Evolutionary conservation across 2,329 filamentous ascomycete species (phyloP).

Genomic region (Phoma sp.): DNA sequence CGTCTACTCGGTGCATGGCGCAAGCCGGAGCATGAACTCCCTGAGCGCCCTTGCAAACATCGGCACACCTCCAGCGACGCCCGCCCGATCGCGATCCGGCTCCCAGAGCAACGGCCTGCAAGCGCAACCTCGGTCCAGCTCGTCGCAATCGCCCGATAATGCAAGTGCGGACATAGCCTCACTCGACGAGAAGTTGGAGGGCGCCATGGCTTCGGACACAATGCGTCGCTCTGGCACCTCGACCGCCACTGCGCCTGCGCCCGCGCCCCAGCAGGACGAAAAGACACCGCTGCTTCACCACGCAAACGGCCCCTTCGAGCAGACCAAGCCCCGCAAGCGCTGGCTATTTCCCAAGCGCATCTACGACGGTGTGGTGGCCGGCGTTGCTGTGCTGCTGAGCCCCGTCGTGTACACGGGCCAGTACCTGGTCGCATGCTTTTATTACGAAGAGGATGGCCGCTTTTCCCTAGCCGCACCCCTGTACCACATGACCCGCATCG

Average conservation of each 20-base stretch:
- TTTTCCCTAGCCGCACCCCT: slow-evolving; percentile 81
- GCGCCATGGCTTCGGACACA: slow-evolving; percentile 35
- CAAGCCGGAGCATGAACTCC: slow-evolving; percentile 83
- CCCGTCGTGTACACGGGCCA: slow-evolving; percentile 80
- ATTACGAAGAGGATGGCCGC: slow-evolving; percentile 77
- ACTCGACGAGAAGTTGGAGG: slow-evolving; percentile 36
- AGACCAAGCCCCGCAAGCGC: slow-evolving; percentile 46
- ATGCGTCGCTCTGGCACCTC: slow-evolving; percentile 26
- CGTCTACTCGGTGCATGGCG: slow-evolving; percentile 50
- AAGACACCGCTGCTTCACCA: slow-evolving; percentile 69
- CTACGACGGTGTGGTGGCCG: slow-evolving; percentile 73
- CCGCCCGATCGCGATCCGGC: slow-evolving; percentile 59
- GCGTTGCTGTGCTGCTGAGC: slow-evolving; percentile 77
- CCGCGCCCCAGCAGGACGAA: slow-evolving; percentile 61
- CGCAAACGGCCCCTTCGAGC: slow-evolving; percentile 36
- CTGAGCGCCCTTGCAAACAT: slow-evolving; percentile 89
- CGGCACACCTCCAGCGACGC: slow-evolving; percentile 60
- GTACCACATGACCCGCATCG: slow-evolving; percentile 64
- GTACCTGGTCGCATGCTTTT: slow-evolving; percentile 83
- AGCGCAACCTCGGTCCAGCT: slow-evolving; percentile 32
- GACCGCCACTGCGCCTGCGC: slow-evolving; percentile 28
- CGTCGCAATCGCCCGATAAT: slow-evolving; percentile 39
- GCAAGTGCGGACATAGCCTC: slow-evolving; percentile 37
- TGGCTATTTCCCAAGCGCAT: slow-evolving; percentile 71
- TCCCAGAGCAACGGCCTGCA: slow-evolving; percentile 56